These are phyloP conservation scores for Inga laurina DNA, from an alignment of 306 rosid genomes.

Conservation along the genomic window DNA sequence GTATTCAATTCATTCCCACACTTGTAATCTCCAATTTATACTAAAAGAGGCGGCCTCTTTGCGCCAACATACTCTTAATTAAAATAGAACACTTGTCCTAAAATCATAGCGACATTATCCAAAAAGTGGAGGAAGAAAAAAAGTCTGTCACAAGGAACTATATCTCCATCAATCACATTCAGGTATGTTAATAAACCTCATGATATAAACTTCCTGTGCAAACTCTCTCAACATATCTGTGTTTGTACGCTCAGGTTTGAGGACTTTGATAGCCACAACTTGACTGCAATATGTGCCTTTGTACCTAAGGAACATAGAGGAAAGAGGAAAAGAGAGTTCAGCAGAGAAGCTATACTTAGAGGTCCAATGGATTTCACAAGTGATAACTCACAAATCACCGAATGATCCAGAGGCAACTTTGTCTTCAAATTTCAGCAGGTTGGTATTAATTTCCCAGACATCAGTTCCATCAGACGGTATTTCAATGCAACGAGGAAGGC, in stretches of 20 bases:
- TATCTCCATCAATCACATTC: constrained; percentile 25
- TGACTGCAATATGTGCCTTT: constrained; percentile 94
- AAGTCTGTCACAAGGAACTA: constrained; percentile 21
- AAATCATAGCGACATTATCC: too few relatives aligned
- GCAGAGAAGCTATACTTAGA: constrained; percentile 29
- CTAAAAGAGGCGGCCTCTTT: too few relatives aligned
- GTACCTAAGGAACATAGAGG: constrained; percentile 57
- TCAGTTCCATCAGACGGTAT: constrained; percentile 94
- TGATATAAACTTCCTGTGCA: constrained; percentile 95
- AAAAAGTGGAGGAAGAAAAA: constrained; percentile 9
- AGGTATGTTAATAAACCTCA: constrained; percentile 69
- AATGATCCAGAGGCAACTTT: constrained; percentile 97
- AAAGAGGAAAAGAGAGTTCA: constrained; percentile 38
- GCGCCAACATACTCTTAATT: too few relatives aligned
- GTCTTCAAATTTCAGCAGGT: constrained; percentile 71
- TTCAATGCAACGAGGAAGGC: constrained; percentile 55
- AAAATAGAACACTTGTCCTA: too few relatives aligned
- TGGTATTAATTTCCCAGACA: constrained; percentile 96
- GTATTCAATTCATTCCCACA: too few relatives aligned
- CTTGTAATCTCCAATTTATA: too few relatives aligned
- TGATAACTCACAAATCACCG: constrained; percentile 87
- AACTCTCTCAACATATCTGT: constrained; percentile 89
- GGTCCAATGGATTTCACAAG: constrained; percentile 30
- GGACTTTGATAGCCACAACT: constrained; percentile 94
- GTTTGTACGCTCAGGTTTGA: constrained; percentile 80